Evolutionary conservation across 2,329 filamentous ascomycete genomes (phyloP), one percentile per base, ranked within the genome.

Genomic region (Aspergillus piperis): DNA sequence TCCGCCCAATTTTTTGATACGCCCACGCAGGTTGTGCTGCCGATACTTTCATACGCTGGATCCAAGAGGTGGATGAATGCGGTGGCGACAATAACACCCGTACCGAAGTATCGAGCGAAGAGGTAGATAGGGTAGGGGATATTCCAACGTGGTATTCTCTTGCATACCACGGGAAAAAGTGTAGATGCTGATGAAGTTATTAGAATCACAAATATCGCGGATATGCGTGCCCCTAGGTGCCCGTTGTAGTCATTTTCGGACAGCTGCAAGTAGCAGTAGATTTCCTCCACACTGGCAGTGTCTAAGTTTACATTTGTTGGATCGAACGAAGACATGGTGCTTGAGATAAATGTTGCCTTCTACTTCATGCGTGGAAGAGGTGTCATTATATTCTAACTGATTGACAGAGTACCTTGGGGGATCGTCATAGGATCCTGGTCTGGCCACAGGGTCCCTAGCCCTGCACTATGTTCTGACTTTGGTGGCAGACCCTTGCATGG

Each of bases 171-270:
- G 0, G 80, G 80, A 68, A 82, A 82, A 67, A 81, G 73, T 3
- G 79, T 81, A 4, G 72, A 71, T 3, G 68, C 64, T 0, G 76
- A 73, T 2, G 80, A 81, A 17, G 77, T 66, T 60, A 80, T 49
- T n/a, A 79, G 59, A 47, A 79, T 79, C 39, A 82, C 79, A 62
- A 81, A 81, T 55, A 81, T 67, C 21, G 80, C 69, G 23, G 68
- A 81, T 66, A 79, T 73, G 3, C 78, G 77, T 1, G 74, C 75
- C 8, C 79, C 80, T 1, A 81, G 62, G 3, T 71, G 75, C 21
- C 84, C 84, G 64, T 86, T 76, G 66, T 86, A 86, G 19, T 86
- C 80, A 65, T 86, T 86, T 0, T 66, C 71, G 2, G 71, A 73
- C 2, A 68, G 59, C 10, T 76, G 71, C 17, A 86, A 67, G 68